Evolutionary conservation across 768 basidiomycete genomes (phyloP).

Genomic region (Tylopilus vinaceipallidus): DNA sequence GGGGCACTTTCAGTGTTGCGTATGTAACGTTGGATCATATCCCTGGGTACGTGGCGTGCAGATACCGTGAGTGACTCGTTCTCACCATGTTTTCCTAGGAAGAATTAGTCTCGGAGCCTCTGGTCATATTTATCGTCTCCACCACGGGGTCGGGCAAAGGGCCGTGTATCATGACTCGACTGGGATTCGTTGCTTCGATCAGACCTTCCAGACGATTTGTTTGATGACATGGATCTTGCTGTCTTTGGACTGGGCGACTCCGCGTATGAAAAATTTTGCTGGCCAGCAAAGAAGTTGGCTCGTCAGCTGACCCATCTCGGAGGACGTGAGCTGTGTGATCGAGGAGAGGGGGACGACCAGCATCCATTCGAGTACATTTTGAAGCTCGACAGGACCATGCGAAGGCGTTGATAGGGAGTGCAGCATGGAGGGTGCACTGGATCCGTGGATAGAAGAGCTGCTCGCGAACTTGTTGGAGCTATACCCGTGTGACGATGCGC

Average conservation of each 20-base stretch:
- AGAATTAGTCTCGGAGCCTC: slow-evolving; percentile 60
- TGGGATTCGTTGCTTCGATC: slow-evolving; percentile 79
- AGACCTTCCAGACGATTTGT: slow-evolving; percentile 71
- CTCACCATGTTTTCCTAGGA: slow-evolving; percentile 39
- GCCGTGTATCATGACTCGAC: slow-evolving; percentile 72
- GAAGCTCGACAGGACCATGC: background rate
- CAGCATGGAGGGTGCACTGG: slow-evolving; percentile 71
- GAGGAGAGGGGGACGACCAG: slow-evolving; percentile 87
- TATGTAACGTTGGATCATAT: slow-evolving; percentile 32
- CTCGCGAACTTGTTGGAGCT: slow-evolving; percentile 44
- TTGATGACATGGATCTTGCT: slow-evolving; percentile 75
- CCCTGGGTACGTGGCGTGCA: slow-evolving; percentile 23
- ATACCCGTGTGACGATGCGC: slow-evolving; percentile 47
- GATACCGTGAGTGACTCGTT: background rate
- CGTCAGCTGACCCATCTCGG: slow-evolving; percentile 66
- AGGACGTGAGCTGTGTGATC: slow-evolving; percentile 58
- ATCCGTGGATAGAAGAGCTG: slow-evolving; percentile 64
- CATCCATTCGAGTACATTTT: slow-evolving; percentile 66
- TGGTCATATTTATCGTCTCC: slow-evolving; percentile 76
- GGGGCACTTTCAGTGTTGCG: slow-evolving; percentile 48
- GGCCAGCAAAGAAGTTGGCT: slow-evolving; percentile 82
- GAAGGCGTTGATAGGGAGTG: background rate
- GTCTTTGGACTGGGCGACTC: slow-evolving; percentile 88
- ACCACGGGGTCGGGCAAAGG: slow-evolving; percentile 84
- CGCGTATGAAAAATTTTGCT: slow-evolving; percentile 87